Evolutionary conservation across 257 asterid species (phyloP).

Genomic region (Penstemon newberryi): DNA sequence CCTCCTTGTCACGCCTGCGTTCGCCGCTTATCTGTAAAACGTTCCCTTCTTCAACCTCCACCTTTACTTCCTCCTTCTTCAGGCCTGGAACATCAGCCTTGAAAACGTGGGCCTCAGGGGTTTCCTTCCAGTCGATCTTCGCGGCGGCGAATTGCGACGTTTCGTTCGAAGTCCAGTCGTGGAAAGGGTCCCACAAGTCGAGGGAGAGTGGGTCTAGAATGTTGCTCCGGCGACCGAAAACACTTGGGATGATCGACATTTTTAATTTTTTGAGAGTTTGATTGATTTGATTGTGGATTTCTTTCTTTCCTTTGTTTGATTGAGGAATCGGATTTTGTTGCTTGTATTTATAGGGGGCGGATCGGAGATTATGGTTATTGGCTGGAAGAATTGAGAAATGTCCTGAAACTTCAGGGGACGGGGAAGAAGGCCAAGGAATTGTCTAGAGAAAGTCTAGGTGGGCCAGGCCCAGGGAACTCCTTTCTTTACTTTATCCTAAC

Average conservation of each 20-base stretch:
- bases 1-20: conserved; percentile 17
- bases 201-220: conserved; percentile 10
- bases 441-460: too few relatives aligned
- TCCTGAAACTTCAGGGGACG: neutral
- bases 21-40: conserved; percentile 16
- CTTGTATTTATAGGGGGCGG: conserved; percentile 4
- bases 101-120: conserved; percentile 17
- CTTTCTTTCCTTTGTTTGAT: neutral
- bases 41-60: conserved; percentile 19
- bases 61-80: conserved; percentile 18
- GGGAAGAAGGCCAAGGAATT: too few relatives aligned
- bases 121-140: conserved; percentile 15
- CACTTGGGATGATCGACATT: conserved; percentile 16
- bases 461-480: too few relatives aligned
- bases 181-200: conserved; percentile 13
- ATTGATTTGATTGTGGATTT: neutral
- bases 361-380: too few relatives aligned
- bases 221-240: conserved; percentile 16
- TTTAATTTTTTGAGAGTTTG: neutral
- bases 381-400: neutral
- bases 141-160: conserved; percentile 1
- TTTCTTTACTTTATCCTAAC: too few relatives aligned
- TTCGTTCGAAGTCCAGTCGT: conserved; percentile 6
- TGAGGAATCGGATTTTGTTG: neutral
- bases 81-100: conserved; percentile 11